Conservation (phyloP, 108 stramenopile genomes). For the Fistulifera pelliculosa region DNA sequence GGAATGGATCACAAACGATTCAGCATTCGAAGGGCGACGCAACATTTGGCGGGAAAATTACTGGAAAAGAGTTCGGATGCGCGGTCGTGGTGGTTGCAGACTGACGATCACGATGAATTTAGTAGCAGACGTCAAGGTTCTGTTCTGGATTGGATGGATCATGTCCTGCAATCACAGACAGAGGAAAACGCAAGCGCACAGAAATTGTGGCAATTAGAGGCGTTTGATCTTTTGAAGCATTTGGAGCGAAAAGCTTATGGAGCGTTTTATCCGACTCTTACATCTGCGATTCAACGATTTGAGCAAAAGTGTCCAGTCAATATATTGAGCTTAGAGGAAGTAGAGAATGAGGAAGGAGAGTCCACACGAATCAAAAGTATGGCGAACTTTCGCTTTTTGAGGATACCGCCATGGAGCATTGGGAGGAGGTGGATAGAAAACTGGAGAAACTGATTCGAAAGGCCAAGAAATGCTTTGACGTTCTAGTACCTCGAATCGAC, state of each 20-base stretch:
- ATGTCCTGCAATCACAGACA: background rate
- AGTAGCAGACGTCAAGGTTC: background rate
- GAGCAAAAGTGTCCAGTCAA: conserved; percentile 4
- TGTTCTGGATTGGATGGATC: conserved; percentile 3
- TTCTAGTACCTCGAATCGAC: conserved; percentile 34
- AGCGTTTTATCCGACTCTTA: conserved; percentile 20
- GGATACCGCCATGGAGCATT: conserved; percentile 33
- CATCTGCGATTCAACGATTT: conserved; percentile 17
- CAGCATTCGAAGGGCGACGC: conserved; percentile 25
- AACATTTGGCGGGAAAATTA: conserved; percentile 23
- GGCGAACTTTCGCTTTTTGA: conserved; percentile 12
- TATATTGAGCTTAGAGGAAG: too few relatives aligned
- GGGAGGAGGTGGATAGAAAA: conserved; percentile 13
- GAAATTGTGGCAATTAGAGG: conserved; percentile 24
- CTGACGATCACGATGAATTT: background rate
- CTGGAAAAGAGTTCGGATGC: conserved; percentile 26
- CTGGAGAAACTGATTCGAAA: conserved; percentile 17
- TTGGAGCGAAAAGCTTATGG: conserved; percentile 18
- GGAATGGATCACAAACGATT: conserved; percentile 24
- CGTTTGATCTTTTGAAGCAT: conserved; percentile 5
- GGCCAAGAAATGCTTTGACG: conserved; percentile 20
- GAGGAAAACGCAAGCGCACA: background rate
- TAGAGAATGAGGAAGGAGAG: background rate
- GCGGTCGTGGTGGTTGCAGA: conserved; percentile 19
- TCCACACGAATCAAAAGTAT: conserved; percentile 5